A percentile compares a stretch with the other conserved stretches of the same genome.
These are phyloP conservation scores for Neonectria sp. DNA, from an alignment of 2,329 filamentous ascomycete genomes.

Conservation along the genomic window DNA sequence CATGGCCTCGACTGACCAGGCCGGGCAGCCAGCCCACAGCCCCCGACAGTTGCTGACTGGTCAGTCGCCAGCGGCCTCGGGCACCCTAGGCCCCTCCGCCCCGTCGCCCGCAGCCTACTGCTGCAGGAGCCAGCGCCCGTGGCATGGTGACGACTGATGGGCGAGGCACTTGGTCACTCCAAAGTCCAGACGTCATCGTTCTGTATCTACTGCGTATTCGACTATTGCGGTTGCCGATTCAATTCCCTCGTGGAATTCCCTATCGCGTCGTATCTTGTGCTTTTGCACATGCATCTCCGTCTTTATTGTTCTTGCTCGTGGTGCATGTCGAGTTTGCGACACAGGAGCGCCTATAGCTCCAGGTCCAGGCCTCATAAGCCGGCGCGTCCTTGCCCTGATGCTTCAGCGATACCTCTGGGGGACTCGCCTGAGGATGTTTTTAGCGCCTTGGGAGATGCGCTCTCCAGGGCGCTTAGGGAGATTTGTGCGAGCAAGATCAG, in stretches of 20 bases:
- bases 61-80: conserved; percentile 21
- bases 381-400: conserved; percentile 38
- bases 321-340: conserved; percentile 36
- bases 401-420: conserved; percentile 47
- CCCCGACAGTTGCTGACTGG: conserved; percentile 27
- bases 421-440: conserved; percentile 39
- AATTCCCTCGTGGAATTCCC: conserved; percentile 20
- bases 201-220: conserved; percentile 44
- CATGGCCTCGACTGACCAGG: conserved; percentile 29
- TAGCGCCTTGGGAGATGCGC: conserved; percentile 42
- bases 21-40: conserved; percentile 27
- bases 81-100: conserved; percentile 23
- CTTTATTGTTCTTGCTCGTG: conserved; percentile 26
- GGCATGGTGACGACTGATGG: conserved; percentile 18
- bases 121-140: conserved; percentile 28
- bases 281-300: conserved; percentile 13
- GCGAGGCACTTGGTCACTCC: conserved; percentile 21
- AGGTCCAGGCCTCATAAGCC: conserved; percentile 31
- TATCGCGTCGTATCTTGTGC: conserved; percentile 11
- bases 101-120: conserved; percentile 28
- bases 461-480: conserved; percentile 44
- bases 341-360: conserved; percentile 26
- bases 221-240: conserved; percentile 36
- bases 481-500: conserved; percentile 22
- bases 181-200: conserved; percentile 14